Percentiles rank a stretch among this genome's conserved stretches.
Conservation (phyloP, 169 alveolate species). For the Babesia ovis region DNA sequence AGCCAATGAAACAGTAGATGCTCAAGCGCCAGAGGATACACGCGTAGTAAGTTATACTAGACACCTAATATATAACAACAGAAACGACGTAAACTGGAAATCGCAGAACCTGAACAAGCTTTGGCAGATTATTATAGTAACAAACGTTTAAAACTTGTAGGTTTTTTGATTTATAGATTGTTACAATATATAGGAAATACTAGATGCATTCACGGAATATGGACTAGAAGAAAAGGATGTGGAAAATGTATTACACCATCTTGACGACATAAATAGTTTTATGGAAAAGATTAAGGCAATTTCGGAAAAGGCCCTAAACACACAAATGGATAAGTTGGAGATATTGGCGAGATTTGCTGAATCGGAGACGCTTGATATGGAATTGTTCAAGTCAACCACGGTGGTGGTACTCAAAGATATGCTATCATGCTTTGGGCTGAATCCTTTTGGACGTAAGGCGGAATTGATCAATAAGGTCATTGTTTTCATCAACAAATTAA, state of each 20-base stretch:
- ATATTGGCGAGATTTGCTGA: constrained; percentile 7
- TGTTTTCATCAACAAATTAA: constrained; percentile 23
- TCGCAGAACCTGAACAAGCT: background rate
- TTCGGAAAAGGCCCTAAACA: background rate
- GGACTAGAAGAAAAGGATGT: constrained; percentile 3
- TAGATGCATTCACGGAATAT: constrained; percentile 18
- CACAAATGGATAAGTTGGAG: background rate
- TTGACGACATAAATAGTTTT: background rate
- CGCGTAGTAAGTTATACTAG: background rate
- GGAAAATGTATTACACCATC: background rate
- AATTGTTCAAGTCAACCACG: constrained; percentile 9
- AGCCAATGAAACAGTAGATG: background rate
- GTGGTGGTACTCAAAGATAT: constrained; percentile 8
- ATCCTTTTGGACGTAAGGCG: constrained; percentile 7
- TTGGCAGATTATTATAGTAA: background rate
- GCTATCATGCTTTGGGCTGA: background rate
- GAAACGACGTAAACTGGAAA: background rate
- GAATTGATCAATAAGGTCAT: constrained; percentile 27
- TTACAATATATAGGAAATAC: background rate
- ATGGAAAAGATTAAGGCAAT: background rate
- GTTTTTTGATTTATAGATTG: background rate
- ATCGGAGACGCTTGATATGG: background rate
- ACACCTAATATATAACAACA: background rate
- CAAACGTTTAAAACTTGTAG: constrained; percentile 8
- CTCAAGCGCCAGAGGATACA: background rate